Evolutionary conservation across 2,329 filamentous ascomycete genomes (phyloP), one percentile per base, ranked within the genome.

Genomic region (Fusarium tuaranense): DNA sequence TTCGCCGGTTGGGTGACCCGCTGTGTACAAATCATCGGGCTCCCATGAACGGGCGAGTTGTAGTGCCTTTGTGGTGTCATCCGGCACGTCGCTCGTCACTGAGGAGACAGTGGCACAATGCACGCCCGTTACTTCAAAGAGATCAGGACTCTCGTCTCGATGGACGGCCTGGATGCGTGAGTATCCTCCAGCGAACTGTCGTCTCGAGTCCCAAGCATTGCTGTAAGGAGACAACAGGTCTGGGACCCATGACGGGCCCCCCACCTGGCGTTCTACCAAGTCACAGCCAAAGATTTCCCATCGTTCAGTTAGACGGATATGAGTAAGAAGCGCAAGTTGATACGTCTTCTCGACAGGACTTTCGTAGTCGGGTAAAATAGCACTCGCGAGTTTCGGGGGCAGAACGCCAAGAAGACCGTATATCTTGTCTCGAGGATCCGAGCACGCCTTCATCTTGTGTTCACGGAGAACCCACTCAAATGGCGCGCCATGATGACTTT

Each of bases 201-300:
- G 20, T 36, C 38, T 30, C 12, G 20, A 65, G 53, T 18, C n/a
- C 38, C 30, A 39, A 38, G 10, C 38, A 38, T 38, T 18, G 10
- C 53, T 53, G 12, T 62, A 34, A 38, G 36, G 36, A 38, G 36
- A 38, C 36, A 38, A 38, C 36, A 38, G 16, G 16, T 38, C 36
- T 13, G 65, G 58, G 25, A 68, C 59, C 65, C 65, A 68, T 10
- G 59, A 62, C 7, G 65, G 59, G 9, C 36, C 48, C 14, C 30
- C 16, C 14, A 63, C 41, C 14, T 25, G 44, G 16, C 59, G 27
- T 16, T 22, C 10, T 2, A 57, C 38, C 12, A 44, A 34, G 27
- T 32, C 48, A 48, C 59, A 48, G 27, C 65, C 65, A 46, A 46
- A 63, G 18, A 68, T 30, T 6, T 68, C 65, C 65, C 65, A 68